phyloP scores from a whole-genome alignment of 768 basidiomycete species.

The Pleurotus ostreatus region DNA sequence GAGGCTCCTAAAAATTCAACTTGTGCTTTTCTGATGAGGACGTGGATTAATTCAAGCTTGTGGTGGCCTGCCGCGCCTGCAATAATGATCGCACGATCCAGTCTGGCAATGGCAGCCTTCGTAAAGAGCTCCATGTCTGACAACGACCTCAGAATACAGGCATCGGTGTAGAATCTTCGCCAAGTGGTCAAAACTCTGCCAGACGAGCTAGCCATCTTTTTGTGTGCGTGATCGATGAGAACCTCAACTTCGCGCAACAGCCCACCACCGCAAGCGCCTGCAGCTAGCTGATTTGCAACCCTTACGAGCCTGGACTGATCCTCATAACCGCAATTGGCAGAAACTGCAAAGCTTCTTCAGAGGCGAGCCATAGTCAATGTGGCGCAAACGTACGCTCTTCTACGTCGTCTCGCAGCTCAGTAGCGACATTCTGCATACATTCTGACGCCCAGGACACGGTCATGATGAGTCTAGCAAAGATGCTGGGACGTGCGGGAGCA shows the following conservation, averaged over 20 bases:
- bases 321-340: conserved; percentile 3
- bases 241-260: conserved; percentile 25
- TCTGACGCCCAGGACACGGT: conserved; percentile 7
- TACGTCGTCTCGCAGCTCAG: conserved; percentile 3
- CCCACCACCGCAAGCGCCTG: conserved; percentile 3
- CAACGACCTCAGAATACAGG: conserved; percentile 56
- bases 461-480: not conserved
- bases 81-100: conserved; percentile 83
- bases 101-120: conserved; percentile 45
- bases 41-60: conserved; percentile 58
- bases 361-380: not conserved
- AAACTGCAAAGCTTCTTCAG: not conserved
- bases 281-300: conserved; percentile 1
- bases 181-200: conserved; percentile 35
- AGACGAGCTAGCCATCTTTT: conserved; percentile 41
- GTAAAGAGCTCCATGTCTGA: conserved; percentile 27
- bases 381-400: conserved; percentile 1
- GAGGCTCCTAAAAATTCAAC: conserved; percentile 15
- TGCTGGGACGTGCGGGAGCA: not conserved
- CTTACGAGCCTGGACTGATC: not conserved
- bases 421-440: not conserved
- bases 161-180: conserved; percentile 76
- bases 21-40: conserved; percentile 63
- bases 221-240: conserved; percentile 45
- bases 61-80: conserved; percentile 69